Evolutionary conservation across 208 protist species (phyloP).

Genomic region (Borovskyia barvae): DNA sequence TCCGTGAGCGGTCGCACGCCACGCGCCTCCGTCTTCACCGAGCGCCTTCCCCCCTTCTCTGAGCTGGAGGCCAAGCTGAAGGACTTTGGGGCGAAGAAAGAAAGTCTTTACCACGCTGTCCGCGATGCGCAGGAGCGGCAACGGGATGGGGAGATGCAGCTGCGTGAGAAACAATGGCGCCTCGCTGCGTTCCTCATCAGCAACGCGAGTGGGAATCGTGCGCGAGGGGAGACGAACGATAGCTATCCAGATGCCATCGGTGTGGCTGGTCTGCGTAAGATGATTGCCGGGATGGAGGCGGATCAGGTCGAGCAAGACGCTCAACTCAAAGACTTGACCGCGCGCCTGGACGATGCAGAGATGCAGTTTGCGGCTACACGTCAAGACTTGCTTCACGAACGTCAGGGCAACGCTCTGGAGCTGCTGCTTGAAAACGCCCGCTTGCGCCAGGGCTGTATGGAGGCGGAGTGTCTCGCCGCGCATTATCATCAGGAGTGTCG

Average conservation of each 20-base stretch:
- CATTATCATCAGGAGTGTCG: conserved; percentile 80
- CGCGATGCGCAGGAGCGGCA: conserved; percentile 66
- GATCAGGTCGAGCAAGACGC: conserved; percentile 33
- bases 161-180: conserved; percentile 73
- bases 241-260: conserved; percentile 40
- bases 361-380: conserved; percentile 42
- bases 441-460: conserved; percentile 68
- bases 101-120: conserved; percentile 63
- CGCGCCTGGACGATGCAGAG: conserved; percentile 52
- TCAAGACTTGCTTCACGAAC: conserved; percentile 49
- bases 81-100: conserved; percentile 54
- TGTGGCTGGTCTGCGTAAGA: conserved; percentile 54
- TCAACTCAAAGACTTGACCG: conserved; percentile 32
- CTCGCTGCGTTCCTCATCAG: conserved; percentile 68
- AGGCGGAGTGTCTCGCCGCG: conserved; percentile 80
- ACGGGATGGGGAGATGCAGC: conserved; percentile 51
- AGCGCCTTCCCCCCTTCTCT: conserved; percentile 33
- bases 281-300: conserved; percentile 51
- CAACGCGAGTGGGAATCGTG: conserved; percentile 21
- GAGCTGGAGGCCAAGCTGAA: conserved; percentile 60
- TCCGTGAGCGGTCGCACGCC: conserved; percentile 15
- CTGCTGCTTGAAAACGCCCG: conserved; percentile 73
- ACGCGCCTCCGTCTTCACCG: conserved; percentile 28
- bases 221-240: conserved; percentile 11
- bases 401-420: conserved; percentile 60